Evolutionary conservation across 441 rosid genomes (phyloP).

Genomic region (Erodium trifolium): DNA sequence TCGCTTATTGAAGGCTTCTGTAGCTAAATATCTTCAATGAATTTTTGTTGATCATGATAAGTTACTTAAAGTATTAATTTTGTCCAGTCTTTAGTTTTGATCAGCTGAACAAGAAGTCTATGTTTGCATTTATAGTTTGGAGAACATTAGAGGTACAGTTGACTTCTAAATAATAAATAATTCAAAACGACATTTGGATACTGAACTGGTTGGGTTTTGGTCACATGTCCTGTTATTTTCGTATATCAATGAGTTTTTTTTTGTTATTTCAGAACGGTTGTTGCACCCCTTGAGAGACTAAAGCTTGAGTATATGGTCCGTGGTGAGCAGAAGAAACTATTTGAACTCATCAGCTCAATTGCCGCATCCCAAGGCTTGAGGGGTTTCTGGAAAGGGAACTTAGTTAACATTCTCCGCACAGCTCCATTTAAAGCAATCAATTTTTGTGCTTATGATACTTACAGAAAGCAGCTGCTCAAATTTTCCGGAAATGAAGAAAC

Average conservation of each 20-base stretch:
- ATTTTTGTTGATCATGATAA: too few species aligned
- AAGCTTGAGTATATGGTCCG: constrained; percentile 81
- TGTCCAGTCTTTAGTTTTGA: too few species aligned
- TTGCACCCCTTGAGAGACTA: constrained; percentile 80
- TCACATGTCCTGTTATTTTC: too few species aligned
- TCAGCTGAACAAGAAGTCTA: too few species aligned
- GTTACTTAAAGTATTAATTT: too few species aligned
- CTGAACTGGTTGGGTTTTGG: too few species aligned
- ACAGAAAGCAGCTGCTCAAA: constrained; percentile 64
- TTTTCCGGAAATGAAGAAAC: constrained; percentile 61
- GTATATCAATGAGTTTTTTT: constrained; percentile 10
- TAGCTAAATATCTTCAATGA: too few species aligned
- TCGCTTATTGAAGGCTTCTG: too few species aligned
- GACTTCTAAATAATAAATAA: too few species aligned
- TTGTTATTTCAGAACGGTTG: constrained; percentile 45
- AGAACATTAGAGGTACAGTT: too few species aligned
- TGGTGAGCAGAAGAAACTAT: constrained; percentile 59
- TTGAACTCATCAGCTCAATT: constrained; percentile 50
- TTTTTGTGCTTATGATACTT: constrained; percentile 67
- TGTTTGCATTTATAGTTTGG: too few species aligned
- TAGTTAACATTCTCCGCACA: constrained; percentile 67
- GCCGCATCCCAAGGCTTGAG: constrained; percentile 55
- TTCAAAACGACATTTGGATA: too few species aligned
- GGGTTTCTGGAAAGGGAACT: constrained; percentile 84
- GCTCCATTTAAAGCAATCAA: constrained; percentile 88